Evolutionary conservation across 1,139 yeast genomes (phyloP).

Genomic region (Entelexis paramagnoliae): DNA sequence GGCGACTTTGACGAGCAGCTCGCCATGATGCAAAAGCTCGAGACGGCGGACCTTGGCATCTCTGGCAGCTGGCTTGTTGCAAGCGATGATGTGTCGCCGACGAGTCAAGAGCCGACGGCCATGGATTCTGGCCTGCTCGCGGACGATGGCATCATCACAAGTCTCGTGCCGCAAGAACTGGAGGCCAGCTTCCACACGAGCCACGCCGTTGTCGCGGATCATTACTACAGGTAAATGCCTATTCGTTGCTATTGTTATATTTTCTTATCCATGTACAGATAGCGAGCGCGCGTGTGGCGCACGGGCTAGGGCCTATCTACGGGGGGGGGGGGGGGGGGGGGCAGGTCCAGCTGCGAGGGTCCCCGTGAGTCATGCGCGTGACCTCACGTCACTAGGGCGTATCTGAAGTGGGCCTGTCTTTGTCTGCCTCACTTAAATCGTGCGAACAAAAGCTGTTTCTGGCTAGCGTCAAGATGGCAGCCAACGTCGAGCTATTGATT

Average conservation of each 20-base stretch:
- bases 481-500: slow-evolving; percentile 18
- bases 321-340: not conserved
- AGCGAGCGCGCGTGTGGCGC: no score
- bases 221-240: not conserved
- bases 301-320: not conserved
- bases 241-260: no score
- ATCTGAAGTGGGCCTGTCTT: not conserved
- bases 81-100: not conserved
- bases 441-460: not conserved
- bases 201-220: not conserved
- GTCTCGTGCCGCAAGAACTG: not conserved
- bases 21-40: not conserved
- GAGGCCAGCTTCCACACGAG: not conserved
- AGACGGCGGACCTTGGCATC: not conserved
- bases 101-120: not conserved
- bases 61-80: not conserved
- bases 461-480: not conserved
- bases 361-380: slow-evolving; percentile 5
- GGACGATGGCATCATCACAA: not conserved
- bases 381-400: slow-evolving; percentile 3
- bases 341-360: not conserved
- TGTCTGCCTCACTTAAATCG: not conserved
- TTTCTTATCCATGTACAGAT: no score
- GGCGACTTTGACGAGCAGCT: not conserved
- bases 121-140: not conserved